These are phyloP conservation scores for Chlorella variabilis DNA, from an alignment of 163 green algal species.

Conservation along the genomic window DNA sequence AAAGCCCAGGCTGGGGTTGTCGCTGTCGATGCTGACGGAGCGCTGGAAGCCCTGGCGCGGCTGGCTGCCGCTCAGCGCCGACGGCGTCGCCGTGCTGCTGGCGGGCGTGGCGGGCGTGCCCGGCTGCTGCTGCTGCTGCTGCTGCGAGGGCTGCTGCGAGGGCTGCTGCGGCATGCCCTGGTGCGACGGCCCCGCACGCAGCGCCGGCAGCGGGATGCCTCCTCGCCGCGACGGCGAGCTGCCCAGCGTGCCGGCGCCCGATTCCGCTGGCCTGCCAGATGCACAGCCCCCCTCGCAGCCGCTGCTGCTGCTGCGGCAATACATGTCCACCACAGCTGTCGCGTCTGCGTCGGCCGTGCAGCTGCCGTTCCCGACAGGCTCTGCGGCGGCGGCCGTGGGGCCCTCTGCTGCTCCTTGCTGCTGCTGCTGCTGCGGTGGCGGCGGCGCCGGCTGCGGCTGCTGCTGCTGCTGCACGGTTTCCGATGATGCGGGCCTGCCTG, in stretches of 20 bases:
- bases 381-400: no score
- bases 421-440: no score
- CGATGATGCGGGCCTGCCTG: not conserved
- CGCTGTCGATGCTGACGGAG: slow-evolving; percentile 32
- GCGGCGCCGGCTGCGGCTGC: not conserved
- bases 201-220: slow-evolving; percentile 13
- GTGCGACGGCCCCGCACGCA: not conserved
- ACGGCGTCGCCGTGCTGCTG: not conserved
- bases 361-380: no score
- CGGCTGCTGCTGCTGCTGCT: not conserved
- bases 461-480: not conserved
- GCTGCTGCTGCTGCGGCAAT: not conserved
- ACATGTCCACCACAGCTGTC: no score
- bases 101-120: slow-evolving; percentile 10
- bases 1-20: slow-evolving; percentile 59
- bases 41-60: slow-evolving; percentile 11
- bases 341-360: no score
- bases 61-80: not conserved
- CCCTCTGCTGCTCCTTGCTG: no score
- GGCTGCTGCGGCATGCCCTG: not conserved
- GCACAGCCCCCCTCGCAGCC: not conserved
- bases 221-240: slow-evolving; percentile 1
- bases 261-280: not conserved
- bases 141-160: not conserved
- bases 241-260: not conserved